Conservation (phyloP, 208 protist genomes). For the Crithidia brevicula region DNA sequence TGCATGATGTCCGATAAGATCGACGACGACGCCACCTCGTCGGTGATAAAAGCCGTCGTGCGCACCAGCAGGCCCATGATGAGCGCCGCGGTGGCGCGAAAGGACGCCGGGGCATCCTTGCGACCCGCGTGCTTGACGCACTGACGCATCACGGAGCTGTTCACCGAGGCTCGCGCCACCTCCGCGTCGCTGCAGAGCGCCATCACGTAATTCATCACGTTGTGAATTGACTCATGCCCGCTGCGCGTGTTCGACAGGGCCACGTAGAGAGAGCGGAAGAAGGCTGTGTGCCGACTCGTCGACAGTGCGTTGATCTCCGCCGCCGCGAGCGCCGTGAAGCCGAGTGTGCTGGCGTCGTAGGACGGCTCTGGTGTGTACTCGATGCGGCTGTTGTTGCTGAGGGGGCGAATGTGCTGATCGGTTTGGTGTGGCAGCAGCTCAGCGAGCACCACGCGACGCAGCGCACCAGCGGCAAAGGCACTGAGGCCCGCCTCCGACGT, state of each 20-base stretch:
- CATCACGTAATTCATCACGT: slow-evolving; percentile 91
- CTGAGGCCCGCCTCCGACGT: slow-evolving; percentile 22
- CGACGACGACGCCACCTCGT: slow-evolving; percentile 65
- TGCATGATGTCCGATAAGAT: slow-evolving; percentile 67
- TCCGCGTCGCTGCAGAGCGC: slow-evolving; percentile 68
- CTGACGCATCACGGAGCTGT: slow-evolving; percentile 91
- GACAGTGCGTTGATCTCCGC: slow-evolving; percentile 63
- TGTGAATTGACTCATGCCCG: slow-evolving; percentile 41
- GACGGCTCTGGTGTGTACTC: slow-evolving; percentile 79
- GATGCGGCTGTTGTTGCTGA: slow-evolving; percentile 90
- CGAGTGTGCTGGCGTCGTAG: slow-evolving; percentile 57
- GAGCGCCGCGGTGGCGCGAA: slow-evolving; percentile 67
- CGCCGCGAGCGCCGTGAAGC: slow-evolving; percentile 63
- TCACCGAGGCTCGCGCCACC: slow-evolving; percentile 88
- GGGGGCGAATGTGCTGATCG: slow-evolving; percentile 88
- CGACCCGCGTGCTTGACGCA: slow-evolving; percentile 77
- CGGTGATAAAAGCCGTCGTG: slow-evolving; percentile 74
- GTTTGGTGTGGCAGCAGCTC: slow-evolving; percentile 67
- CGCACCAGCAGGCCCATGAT: slow-evolving; percentile 91
- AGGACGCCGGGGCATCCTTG: slow-evolving; percentile 46
- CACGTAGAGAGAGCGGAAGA: slow-evolving; percentile 38
- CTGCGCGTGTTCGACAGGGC: slow-evolving; percentile 29
- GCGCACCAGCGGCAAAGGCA: slow-evolving; percentile 22
- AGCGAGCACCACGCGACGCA: slow-evolving; percentile 30
- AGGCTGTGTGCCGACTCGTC: slow-evolving; percentile 34